phyloP scores from a whole-genome alignment of 106 monocot genomes.

The Apostasia ramifera region DNA sequence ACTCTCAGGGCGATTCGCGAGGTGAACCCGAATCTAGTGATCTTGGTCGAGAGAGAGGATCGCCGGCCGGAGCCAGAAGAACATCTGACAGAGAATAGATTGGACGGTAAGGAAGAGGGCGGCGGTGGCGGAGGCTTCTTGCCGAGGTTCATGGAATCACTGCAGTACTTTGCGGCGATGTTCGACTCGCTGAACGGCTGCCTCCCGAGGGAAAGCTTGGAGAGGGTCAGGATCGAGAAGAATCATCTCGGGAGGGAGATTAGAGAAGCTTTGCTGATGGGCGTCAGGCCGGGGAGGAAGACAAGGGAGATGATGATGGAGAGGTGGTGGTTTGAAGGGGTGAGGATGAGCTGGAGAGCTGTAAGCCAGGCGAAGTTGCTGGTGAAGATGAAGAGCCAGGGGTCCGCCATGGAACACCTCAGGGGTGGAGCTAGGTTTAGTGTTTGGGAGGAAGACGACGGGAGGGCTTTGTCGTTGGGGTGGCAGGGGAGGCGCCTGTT shows the following conservation, averaged over 20 bases:
- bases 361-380: conserved; percentile 61
- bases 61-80: no score
- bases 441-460: conserved; percentile 33
- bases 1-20: conserved; percentile 15
- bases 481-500: conserved; percentile 35
- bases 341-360: conserved; percentile 41
- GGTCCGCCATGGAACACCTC: conserved; percentile 15
- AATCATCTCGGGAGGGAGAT: conserved; percentile 50
- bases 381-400: conserved; percentile 47
- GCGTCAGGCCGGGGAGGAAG: conserved; percentile 1
- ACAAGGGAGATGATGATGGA: conserved; percentile 41
- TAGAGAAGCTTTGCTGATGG: not conserved
- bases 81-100: no score
- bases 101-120: not conserved
- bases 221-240: conserved; percentile 54
- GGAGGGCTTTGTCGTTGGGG: conserved; percentile 23
- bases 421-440: conserved; percentile 18
- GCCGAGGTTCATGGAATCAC: conserved; percentile 21
- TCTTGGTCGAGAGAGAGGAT: conserved; percentile 42
- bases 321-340: conserved; percentile 16
- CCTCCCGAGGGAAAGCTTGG: conserved; percentile 37
- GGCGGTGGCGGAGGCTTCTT: conserved; percentile 19
- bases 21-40: conserved; percentile 39
- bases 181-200: conserved; percentile 46
- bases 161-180: conserved; percentile 45